phyloP scores from a whole-genome alignment of 106 monocot genomes.

The Allium cepa region DNA sequence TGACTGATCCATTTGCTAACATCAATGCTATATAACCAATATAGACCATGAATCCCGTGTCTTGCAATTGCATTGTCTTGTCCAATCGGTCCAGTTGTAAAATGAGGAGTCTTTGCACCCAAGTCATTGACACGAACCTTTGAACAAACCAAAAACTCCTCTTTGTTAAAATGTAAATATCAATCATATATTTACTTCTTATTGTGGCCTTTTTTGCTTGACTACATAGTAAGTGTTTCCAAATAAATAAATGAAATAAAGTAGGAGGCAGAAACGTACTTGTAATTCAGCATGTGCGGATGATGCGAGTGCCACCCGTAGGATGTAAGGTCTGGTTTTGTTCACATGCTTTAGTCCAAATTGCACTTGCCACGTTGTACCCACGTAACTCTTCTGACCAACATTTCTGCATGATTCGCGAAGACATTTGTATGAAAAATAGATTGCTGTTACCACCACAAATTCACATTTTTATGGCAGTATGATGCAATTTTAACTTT shows the following conservation, averaged over 20 bases:
- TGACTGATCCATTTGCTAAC: slow-evolving; percentile 40
- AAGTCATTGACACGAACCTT: slow-evolving; percentile 50
- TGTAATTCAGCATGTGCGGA: slow-evolving; percentile 26
- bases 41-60: slow-evolving; percentile 83
- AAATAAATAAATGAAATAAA: background rate
- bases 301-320: slow-evolving; percentile 42
- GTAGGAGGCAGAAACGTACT: slow-evolving; percentile 2
- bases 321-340: slow-evolving; percentile 15
- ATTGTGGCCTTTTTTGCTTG: no score
- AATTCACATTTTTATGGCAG: no score
- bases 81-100: slow-evolving; percentile 41
- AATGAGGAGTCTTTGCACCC: slow-evolving; percentile 22
- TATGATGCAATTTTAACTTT: no score
- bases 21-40: slow-evolving; percentile 53
- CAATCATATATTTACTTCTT: no score
- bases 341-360: slow-evolving; percentile 19
- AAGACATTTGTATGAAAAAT: no score
- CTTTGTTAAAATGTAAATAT: no score
- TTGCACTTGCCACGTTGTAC: slow-evolving; percentile 47
- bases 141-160: background rate
- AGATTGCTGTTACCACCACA: no score
- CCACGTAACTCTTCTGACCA: slow-evolving; percentile 3
- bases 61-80: slow-evolving; percentile 52
- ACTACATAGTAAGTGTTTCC: no score
- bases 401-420: background rate